Evolutionary conservation across 768 basidiomycete genomes (phyloP).

Genomic region (Suillus cothurnatus): DNA sequence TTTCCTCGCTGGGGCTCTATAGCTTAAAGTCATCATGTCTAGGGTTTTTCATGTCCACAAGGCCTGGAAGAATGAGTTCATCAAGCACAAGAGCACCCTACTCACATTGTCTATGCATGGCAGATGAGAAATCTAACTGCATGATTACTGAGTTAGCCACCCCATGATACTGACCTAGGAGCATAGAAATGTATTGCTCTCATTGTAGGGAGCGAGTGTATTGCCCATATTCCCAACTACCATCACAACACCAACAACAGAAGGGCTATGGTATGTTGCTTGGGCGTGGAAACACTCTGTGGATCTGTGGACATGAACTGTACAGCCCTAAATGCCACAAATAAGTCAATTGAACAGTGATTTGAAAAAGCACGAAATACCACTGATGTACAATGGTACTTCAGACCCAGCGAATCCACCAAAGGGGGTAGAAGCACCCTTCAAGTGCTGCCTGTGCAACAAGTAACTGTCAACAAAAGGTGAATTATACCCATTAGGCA

Average conservation of each 20-base stretch:
- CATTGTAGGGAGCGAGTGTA: slow-evolving; percentile 71
- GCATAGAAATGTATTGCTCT: slow-evolving; percentile 94
- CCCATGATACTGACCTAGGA: slow-evolving; percentile 67
- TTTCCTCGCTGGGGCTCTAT: slow-evolving; percentile 92
- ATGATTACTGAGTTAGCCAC: slow-evolving; percentile 53
- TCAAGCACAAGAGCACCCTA: slow-evolving; percentile 11
- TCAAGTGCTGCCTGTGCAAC: slow-evolving; percentile 82
- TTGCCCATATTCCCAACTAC: slow-evolving; percentile 97
- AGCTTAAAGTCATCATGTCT: slow-evolving; percentile 92
- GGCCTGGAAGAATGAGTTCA: slow-evolving; percentile 48
- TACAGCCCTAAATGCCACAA: no score
- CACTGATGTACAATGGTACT: slow-evolving; percentile 71
- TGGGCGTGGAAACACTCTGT: slow-evolving; percentile 89
- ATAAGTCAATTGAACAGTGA: no score
- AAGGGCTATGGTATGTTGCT: slow-evolving; percentile 91
- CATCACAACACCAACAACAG: slow-evolving; percentile 90
- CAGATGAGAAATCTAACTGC: slow-evolving; percentile 84
- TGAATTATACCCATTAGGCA: background rate
- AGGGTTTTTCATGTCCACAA: slow-evolving; percentile 67
- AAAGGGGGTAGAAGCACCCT: slow-evolving; percentile 75
- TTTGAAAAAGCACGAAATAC: no score
- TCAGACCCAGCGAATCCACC: slow-evolving; percentile 70
- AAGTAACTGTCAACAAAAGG: background rate
- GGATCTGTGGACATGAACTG: slow-evolving; percentile 92
- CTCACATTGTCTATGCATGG: slow-evolving; percentile 79